A percentile compares a stretch with the other conserved stretches of the same genome.
Evolutionary conservation across 2,329 filamentous ascomycete genomes (phyloP).

Genomic region (Trichoderma oligosporum): DNA sequence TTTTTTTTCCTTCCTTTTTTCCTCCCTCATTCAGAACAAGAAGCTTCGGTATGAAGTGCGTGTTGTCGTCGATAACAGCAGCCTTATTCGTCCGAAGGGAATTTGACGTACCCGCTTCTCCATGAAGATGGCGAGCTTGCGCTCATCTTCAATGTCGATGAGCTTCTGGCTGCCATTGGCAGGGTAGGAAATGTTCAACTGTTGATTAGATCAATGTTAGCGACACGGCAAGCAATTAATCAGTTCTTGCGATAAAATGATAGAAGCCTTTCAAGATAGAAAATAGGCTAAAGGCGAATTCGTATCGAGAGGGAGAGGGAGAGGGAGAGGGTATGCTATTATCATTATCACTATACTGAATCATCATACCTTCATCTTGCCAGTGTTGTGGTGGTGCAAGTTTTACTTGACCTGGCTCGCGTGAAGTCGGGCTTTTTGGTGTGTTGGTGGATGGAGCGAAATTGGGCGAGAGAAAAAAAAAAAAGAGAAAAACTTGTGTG

Average conservation of each 20-base stretch:
- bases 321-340: neutral
- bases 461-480: slow-evolving; percentile 38
- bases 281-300: no score
- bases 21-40: no score
- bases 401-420: slow-evolving; percentile 42
- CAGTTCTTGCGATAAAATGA: no score
- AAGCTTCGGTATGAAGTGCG: slow-evolving; percentile 7
- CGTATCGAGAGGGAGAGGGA: neutral
- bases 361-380: slow-evolving; percentile 47
- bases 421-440: slow-evolving; percentile 35
- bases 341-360: no score
- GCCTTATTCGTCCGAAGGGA: neutral
- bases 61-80: slow-evolving; percentile 17
- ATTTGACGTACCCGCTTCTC: slow-evolving; percentile 77
- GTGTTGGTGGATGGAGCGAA: slow-evolving; percentile 29
- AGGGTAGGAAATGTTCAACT: slow-evolving; percentile 77
- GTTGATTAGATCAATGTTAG: slow-evolving; percentile 31
- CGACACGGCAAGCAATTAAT: no score
- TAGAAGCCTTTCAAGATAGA: no score
- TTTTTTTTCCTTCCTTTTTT: no score
- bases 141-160: slow-evolving; percentile 98
- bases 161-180: slow-evolving; percentile 99
- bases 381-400: slow-evolving; percentile 44
- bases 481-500: slow-evolving; percentile 38
- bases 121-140: slow-evolving; percentile 98